A percentile compares a stretch with the other conserved stretches of the same genome.
phyloP scores from a whole-genome alignment of 2,329 filamentous ascomycete genomes.

The Penicillium sp. region DNA sequence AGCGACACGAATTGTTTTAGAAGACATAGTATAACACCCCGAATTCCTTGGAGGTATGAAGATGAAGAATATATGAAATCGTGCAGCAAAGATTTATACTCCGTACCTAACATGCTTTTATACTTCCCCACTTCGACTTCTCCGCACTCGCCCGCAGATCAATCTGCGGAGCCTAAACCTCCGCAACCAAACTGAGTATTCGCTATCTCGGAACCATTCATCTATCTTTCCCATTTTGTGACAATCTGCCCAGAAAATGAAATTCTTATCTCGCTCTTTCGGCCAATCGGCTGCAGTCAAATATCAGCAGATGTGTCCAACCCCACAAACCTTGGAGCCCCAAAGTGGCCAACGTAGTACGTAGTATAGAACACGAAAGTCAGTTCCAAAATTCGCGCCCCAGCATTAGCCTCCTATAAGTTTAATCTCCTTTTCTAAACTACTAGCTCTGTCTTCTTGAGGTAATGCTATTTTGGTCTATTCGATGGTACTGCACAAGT shows the following conservation, averaged over 20 bases:
- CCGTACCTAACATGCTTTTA: background rate
- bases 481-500: no score
- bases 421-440: no score
- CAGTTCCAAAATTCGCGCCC: no score
- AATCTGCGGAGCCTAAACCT: background rate
- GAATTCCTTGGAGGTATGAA: background rate
- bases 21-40: background rate
- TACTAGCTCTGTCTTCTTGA: no score
- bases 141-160: background rate
- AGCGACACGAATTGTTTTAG: conserved; percentile 3
- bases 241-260: background rate
- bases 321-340: background rate
- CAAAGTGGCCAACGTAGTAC: background rate
- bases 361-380: background rate
- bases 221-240: background rate
- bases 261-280: background rate
- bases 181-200: background rate
- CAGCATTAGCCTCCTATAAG: no score
- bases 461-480: no score
- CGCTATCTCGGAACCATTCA: background rate
- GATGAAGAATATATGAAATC: background rate
- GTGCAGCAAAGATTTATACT: background rate
- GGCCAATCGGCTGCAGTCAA: background rate
- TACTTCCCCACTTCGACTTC: background rate
- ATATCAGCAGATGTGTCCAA: background rate